Percentiles rank a stretch among this genome's conserved stretches.
Evolutionary conservation across 345 rosid genomes (phyloP).

Genomic region (Tarenaya hassleriana): DNA sequence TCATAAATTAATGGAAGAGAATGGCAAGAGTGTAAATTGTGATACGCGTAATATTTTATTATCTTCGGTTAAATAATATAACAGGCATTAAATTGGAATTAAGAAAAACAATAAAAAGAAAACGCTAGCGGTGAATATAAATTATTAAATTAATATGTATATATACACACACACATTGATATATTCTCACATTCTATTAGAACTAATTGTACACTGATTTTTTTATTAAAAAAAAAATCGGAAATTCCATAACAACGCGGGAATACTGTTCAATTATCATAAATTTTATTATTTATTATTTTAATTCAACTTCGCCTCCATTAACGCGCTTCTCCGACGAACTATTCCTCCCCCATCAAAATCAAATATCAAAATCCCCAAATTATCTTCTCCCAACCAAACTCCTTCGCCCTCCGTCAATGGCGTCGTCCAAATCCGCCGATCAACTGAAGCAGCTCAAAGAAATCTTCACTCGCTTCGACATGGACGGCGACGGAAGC

Average conservation of each 20-base stretch:
- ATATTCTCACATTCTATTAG: no score
- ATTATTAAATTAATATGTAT: no score
- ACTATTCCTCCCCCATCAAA: slow-evolving; percentile 19
- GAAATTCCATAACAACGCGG: not conserved
- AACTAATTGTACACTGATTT: no score
- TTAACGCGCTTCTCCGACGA: slow-evolving; percentile 27
- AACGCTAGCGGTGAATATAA: no score
- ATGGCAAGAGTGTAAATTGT: no score
- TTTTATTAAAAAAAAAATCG: not conserved
- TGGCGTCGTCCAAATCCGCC: slow-evolving; percentile 24
- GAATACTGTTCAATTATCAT: slow-evolving; percentile 17
- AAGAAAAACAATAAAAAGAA: no score
- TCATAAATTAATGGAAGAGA: no score
- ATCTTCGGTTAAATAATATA: no score
- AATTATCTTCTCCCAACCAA: not conserved
- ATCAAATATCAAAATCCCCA: not conserved
- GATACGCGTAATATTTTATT: no score
- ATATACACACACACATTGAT: no score
- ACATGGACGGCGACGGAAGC: slow-evolving; percentile 86
- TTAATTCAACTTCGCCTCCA: slow-evolving; percentile 24
- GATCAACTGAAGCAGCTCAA: slow-evolving; percentile 66
- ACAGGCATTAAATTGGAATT: no score
- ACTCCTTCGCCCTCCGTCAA: slow-evolving; percentile 12
- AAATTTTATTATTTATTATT: not conserved
- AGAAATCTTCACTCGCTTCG: slow-evolving; percentile 81